Conservation (phyloP, 1,284 basidiomycete genomes). For the Puccinia triticina region DNA sequence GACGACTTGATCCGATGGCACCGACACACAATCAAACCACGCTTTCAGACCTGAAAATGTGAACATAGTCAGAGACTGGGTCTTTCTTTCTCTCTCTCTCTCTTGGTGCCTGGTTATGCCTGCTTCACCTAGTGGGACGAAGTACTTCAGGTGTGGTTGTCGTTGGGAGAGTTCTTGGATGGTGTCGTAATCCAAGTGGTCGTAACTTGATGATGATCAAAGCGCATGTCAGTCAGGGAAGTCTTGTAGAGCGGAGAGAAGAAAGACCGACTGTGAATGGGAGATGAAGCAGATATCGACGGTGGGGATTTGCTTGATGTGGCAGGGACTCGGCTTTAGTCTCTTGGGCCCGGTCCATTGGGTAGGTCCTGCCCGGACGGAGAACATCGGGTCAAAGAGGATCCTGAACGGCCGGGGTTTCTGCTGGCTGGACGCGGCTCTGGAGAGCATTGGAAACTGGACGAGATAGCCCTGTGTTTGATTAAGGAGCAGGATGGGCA, state of each 20-base stretch:
- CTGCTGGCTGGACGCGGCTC: not conserved
- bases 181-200: constrained; percentile 56
- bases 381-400: constrained; percentile 58
- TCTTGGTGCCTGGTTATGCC: not conserved
- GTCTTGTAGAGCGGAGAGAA: not conserved
- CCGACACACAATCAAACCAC: constrained; percentile 54
- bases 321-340: constrained; percentile 54
- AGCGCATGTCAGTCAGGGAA: not conserved
- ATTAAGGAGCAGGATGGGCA: not conserved
- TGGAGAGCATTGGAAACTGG: constrained; percentile 15
- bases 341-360: constrained; percentile 55
- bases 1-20: constrained; percentile 53
- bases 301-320: constrained; percentile 55
- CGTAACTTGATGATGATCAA: constrained; percentile 55
- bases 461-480: constrained; percentile 19
- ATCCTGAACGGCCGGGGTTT: constrained; percentile 42
- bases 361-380: constrained; percentile 56
- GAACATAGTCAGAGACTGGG: not conserved
- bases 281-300: constrained; percentile 56
- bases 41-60: constrained; percentile 54
- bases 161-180: constrained; percentile 53
- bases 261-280: constrained; percentile 57
- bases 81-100: no score
- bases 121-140: constrained; percentile 56
- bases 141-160: constrained; percentile 54